Base-by-base conservation (phyloP, 805 yeast genomes). In the Pichia membranifaciens region DNA sequence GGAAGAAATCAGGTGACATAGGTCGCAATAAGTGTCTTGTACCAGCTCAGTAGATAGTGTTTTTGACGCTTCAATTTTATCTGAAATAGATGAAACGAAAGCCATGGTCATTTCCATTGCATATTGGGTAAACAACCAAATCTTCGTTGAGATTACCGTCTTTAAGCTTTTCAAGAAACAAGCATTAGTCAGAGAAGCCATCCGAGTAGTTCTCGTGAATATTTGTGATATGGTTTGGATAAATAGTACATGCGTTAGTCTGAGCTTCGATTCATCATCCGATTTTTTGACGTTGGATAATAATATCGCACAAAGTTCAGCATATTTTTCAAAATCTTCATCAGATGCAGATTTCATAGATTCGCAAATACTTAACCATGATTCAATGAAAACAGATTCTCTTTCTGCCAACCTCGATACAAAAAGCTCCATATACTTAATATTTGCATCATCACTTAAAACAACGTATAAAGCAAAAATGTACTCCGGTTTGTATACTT, bases 91-190 rank as follows among this genome's bases (percentile, higher is more conserved):
- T 33, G 51, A 43, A n/a, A 52, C 40, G 17, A 60, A 39, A 1
- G 49, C 44, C 8, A 56, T 5, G 54, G 78, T 59, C 31, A 74
- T 56, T 60, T 87, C 96, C 17, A 82, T 65, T 0, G 78, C 61
- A 58, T 82, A 84, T 60, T 87, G 96, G 4, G 78, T 68, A 42
- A 87, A 71, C 1, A 76, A 53, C 83, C 86, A 79, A 0, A 75
- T 54, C 45, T 75, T 72, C 6, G 76, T 76, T 9, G 75, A 63
- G 16, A 84, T 61, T 8, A 76, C 49, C 0, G 55, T 44, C 50
- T 71, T 77, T 22, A 84, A 34, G 6, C 68, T 51, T 4, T 49
- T 45, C 22, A 72, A 49, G 10, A 68, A 36, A 1, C 47, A 13
- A 6, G 5, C 5, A 16, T 36, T 16, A 2, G 16, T 6, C 2